phyloP scores from a whole-genome alignment of 2,329 filamentous ascomycete genomes.

The Diaporthe ilicicola region DNA sequence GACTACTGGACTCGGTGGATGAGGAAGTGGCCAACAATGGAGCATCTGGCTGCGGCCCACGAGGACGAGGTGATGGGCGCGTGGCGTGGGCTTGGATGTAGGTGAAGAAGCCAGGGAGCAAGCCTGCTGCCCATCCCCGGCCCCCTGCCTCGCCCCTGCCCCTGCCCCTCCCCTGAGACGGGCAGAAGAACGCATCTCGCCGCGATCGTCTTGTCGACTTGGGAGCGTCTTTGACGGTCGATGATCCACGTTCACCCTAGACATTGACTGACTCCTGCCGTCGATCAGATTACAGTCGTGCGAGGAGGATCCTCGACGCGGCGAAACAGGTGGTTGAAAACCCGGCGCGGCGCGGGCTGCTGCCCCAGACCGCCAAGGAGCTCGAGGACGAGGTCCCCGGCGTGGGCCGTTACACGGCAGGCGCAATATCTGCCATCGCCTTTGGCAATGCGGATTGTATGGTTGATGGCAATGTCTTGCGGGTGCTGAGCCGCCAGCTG shows the following conservation, averaged over 20 bases:
- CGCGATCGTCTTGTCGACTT: too few species aligned
- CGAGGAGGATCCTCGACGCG: conserved; percentile 66
- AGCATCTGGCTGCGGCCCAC: conserved; percentile 60
- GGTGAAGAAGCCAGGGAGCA: neutral
- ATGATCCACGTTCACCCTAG: too few species aligned
- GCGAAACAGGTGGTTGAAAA: conserved; percentile 60
- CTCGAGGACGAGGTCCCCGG: conserved; percentile 63
- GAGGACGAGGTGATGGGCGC: conserved; percentile 65
- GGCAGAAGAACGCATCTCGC: too few species aligned
- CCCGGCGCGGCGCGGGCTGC: conserved; percentile 50
- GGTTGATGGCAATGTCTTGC: conserved; percentile 70
- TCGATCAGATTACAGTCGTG: conserved; percentile 64
- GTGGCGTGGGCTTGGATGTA: conserved; percentile 67
- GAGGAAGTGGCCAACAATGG: conserved; percentile 66
- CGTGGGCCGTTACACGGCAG: conserved; percentile 70
- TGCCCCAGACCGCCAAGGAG: conserved; percentile 56
- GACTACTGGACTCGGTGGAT: conserved; percentile 72
- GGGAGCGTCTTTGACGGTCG: neutral
- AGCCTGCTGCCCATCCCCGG: too few species aligned
- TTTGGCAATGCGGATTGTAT: conserved; percentile 67
- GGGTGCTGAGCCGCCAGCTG: conserved; percentile 68
- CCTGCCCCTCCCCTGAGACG: neutral
- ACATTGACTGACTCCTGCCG: neutral
- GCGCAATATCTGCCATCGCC: conserved; percentile 69
- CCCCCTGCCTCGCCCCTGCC: neutral